phyloP scores from a whole-genome alignment of 495 filamentous ascomycete genomes.

The Extremus antarcticus region DNA sequence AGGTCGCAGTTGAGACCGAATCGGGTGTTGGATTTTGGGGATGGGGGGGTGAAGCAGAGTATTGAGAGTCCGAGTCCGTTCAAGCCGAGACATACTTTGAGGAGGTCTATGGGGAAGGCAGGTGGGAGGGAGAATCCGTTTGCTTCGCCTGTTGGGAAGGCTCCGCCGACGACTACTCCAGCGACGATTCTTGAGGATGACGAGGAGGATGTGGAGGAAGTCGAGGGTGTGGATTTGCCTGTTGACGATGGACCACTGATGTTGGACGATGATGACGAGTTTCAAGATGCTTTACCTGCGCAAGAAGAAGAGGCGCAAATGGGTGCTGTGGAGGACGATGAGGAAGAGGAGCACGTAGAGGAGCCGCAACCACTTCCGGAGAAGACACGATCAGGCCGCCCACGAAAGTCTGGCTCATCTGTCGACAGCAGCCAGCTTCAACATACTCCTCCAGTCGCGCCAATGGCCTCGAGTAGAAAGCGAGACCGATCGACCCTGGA shows the following conservation, averaged over 20 bases:
- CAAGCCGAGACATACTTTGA: constrained; percentile 11
- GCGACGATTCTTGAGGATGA: background rate
- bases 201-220: constrained; percentile 5
- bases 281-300: background rate
- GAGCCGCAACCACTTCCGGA: background rate
- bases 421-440: background rate
- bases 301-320: constrained; percentile 17
- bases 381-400: background rate
- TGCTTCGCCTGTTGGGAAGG: constrained; percentile 12
- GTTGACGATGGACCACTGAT: constrained; percentile 10
- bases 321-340: background rate
- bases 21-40: constrained; percentile 11
- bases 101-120: constrained; percentile 7
- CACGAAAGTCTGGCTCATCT: background rate
- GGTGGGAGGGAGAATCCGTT: constrained; percentile 3
- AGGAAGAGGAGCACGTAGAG: background rate
- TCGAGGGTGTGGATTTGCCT: background rate
- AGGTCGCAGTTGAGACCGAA: constrained; percentile 15
- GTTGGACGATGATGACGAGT: constrained; percentile 6
- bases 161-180: background rate
- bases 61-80: constrained; percentile 16
- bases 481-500: constrained; percentile 12
- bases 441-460: background rate
- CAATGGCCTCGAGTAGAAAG: constrained; percentile 6
- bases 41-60: constrained; percentile 2